Base-by-base conservation (phyloP, 495 filamentous ascomycete genomes). In the Trichoderma orchidacearum region DNA sequence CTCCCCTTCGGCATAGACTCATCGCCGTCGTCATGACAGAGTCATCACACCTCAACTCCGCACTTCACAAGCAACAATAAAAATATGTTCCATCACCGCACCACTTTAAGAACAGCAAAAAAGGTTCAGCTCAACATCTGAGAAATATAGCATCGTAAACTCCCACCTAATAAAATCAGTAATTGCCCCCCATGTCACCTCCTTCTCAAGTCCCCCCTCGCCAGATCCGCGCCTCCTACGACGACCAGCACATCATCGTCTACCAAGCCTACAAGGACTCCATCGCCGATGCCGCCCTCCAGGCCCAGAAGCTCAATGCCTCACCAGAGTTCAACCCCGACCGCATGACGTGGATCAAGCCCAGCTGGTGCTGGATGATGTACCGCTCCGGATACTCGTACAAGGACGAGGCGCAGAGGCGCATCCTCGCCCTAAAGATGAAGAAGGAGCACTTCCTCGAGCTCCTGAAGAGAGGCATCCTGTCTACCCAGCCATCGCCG, bases 331-430 rank as follows among this genome's bases (percentile, higher is more conserved):
- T 84, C 69, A 61, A 55, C n/a, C 63, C 69, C 30, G 63, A 60
- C 0, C 71, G 82, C 34, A 85, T 85, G 82, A 85, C 81, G 11
- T 85, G 82, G 82, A 79, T 85, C 56, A 85, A 85, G 60, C 82
- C 82, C 5, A 75, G 70, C 48, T 85, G 80, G 75, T 67, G 69
- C 54, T 85, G 82, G 82, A 84, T 85, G 80, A 75, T 84, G 61
- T 84, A 80, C 58, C 77, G 78, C 34, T 69, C 70, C 35, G 80
- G 79, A 8, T 83, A 80, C 64, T 71, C 72, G 7, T 69, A 68
- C 58, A 82, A 84, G 58, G 69, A 73, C 56, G 5, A 59, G 0
- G 57, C 67, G 0, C 80, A 83, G 65, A 64, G 71, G 21, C 73
- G 70, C n/a, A 75, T 82, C n/a, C 66, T 83, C 3, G 80, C 78